Evolutionary conservation across 1,284 basidiomycete genomes (phyloP).

Genomic region (Ganoderma boninense): DNA sequence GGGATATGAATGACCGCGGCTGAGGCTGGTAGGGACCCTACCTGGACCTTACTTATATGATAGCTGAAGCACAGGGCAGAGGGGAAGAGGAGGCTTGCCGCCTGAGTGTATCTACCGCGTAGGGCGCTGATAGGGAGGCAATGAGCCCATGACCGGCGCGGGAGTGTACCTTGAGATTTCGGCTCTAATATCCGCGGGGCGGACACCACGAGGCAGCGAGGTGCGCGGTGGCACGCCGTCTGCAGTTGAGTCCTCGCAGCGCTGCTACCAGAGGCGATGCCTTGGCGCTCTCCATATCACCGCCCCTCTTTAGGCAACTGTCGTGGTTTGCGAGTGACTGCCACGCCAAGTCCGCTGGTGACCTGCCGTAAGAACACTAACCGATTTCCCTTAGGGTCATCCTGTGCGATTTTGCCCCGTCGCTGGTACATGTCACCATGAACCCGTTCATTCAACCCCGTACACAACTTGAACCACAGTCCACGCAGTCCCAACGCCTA

Average conservation of each 20-base stretch:
- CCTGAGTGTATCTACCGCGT: constrained; percentile 18
- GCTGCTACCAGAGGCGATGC: constrained; percentile 8
- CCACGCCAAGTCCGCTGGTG: background rate
- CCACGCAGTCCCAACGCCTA: background rate
- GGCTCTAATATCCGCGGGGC: constrained; percentile 3
- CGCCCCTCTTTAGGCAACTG: constrained; percentile 22
- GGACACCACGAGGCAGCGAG: constrained; percentile 14
- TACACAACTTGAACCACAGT: too few species aligned
- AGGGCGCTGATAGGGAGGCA: constrained; percentile 23
- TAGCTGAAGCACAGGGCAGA: constrained; percentile 30
- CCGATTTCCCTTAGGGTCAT: background rate
- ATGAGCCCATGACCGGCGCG: constrained; percentile 23
- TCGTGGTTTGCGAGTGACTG: constrained; percentile 20
- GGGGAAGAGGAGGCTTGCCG: constrained; percentile 29
- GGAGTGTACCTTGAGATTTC: constrained; percentile 7
- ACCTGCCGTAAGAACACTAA: too few species aligned
- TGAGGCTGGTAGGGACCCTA: background rate
- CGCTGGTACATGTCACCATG: too few species aligned
- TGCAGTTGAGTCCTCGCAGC: constrained; percentile 13
- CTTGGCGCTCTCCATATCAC: background rate
- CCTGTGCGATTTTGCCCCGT: too few species aligned
- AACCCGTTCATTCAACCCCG: too few species aligned
- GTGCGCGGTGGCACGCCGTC: background rate
- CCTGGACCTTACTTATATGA: constrained; percentile 20
- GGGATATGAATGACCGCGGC: background rate